A percentile compares a stretch with the other conserved stretches of the same genome.
These are phyloP conservation scores for Chaetomium olivaceum DNA, from an alignment of 2,329 filamentous ascomycete genomes.

Conservation along the genomic window DNA sequence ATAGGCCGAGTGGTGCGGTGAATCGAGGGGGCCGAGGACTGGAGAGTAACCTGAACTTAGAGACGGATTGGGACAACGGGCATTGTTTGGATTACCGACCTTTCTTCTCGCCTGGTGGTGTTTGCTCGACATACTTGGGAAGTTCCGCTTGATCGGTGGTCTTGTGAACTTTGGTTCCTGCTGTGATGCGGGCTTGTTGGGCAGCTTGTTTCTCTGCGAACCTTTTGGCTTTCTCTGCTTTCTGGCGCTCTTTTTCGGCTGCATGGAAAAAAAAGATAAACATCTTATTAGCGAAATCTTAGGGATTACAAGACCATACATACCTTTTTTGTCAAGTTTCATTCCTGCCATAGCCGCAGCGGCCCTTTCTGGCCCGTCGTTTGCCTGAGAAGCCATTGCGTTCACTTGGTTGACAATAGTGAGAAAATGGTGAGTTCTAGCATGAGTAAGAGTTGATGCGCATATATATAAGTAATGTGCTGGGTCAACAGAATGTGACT, in stretches of 20 bases:
- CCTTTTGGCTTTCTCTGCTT: background rate
- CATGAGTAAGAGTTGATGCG: background rate
- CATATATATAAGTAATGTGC: background rate
- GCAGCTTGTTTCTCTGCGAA: background rate
- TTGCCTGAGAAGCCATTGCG: background rate
- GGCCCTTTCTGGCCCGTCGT: background rate
- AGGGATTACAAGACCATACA: background rate
- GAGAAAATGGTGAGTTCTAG: background rate
- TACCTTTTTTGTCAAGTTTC: background rate
- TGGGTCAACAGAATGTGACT: background rate
- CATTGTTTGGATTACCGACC: conserved; percentile 14
- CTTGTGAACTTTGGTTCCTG: background rate
- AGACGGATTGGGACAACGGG: background rate
- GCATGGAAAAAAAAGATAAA: background rate
- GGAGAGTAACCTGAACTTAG: background rate
- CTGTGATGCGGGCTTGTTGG: background rate
- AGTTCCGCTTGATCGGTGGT: background rate
- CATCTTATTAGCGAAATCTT: background rate
- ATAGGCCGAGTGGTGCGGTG: conserved; percentile 85
- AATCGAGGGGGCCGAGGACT: conserved; percentile 52
- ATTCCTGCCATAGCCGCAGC: background rate
- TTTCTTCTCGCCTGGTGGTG: conserved; percentile 32
- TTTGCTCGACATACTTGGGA: conserved; percentile 19
- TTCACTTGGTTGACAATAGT: background rate
- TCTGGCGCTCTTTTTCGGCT: conserved; percentile 4